These are phyloP conservation scores for Knufia fluminis DNA, from an alignment of 2,329 filamentous ascomycete species.

Conservation along the genomic window DNA sequence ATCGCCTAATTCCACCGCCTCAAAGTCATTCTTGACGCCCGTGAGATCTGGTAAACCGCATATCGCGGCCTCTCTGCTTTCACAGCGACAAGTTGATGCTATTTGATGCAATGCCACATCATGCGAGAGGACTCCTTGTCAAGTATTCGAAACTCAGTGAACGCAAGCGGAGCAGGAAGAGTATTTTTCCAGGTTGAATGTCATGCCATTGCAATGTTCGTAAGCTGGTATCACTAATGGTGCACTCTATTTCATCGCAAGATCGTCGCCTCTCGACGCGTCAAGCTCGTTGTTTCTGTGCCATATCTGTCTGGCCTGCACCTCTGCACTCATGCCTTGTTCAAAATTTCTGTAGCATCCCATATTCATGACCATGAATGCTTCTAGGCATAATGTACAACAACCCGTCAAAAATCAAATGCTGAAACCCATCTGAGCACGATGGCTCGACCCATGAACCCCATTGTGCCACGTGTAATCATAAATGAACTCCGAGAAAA, in stretches of 20 bases:
- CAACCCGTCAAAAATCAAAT: conserved; percentile 31
- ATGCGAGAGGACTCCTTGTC: no score
- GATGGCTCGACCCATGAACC: conserved; percentile 54
- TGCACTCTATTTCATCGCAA: conserved; percentile 7
- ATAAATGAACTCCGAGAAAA: conserved; percentile 65
- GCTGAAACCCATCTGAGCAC: conserved; percentile 44
- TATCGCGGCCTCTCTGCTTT: no score
- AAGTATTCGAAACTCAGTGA: no score
- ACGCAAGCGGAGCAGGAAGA: not conserved
- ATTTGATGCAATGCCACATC: no score
- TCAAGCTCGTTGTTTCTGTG: not conserved
- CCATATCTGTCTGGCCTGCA: conserved; percentile 15
- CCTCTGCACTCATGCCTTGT: conserved; percentile 21
- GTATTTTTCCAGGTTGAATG: conserved; percentile 6
- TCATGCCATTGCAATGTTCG: conserved; percentile 9
- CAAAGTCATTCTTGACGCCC: no score
- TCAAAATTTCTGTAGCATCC: conserved; percentile 4
- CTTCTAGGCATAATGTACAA: conserved; percentile 52
- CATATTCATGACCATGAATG: conserved; percentile 24
- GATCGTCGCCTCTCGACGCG: not conserved
- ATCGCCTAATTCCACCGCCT: no score
- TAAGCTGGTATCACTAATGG: conserved; percentile 9
- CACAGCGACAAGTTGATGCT: no score
- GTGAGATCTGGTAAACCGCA: no score
- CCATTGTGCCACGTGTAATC: conserved; percentile 55